Conservation (phyloP, 371 early-diverging fungal genomes). For the Mucor ambiguus region DNA sequence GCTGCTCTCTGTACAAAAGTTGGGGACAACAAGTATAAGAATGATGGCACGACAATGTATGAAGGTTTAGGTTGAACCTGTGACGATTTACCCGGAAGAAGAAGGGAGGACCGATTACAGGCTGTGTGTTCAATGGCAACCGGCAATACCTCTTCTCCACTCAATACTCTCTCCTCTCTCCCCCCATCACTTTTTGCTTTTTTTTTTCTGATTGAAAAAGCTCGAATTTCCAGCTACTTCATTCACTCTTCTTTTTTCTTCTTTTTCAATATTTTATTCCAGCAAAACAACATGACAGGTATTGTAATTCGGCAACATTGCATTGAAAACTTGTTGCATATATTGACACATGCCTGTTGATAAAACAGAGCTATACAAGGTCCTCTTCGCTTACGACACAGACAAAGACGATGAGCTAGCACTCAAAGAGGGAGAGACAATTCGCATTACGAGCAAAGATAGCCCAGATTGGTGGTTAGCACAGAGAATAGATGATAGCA, state of each 20-base stretch:
- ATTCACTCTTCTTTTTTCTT: not conserved
- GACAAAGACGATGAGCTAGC: conserved; percentile 62
- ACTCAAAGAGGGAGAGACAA: conserved; percentile 55
- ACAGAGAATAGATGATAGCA: conserved; percentile 41
- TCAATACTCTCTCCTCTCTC: not conserved
- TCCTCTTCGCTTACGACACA: conserved; percentile 45
- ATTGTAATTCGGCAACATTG: not conserved
- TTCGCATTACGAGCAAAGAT: conserved; percentile 54
- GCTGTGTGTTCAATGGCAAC: conserved; percentile 1
- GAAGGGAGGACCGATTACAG: not conserved
- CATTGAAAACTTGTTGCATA: not conserved
- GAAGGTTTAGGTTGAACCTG: not conserved
- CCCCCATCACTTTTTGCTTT: not conserved
- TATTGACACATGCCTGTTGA: not conserved
- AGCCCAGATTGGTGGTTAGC: conserved; percentile 71
- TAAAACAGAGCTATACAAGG: conserved; percentile 29
- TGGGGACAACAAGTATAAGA: not conserved
- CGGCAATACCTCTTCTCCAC: conserved; percentile 1
- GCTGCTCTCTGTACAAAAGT: not conserved
- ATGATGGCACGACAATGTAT: not conserved
- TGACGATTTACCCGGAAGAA: conserved; percentile 1
- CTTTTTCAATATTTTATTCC: not conserved
- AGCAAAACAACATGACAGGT: not conserved
- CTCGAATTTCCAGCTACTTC: not conserved
- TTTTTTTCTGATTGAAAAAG: not conserved